These are phyloP conservation scores for Musa beccarii DNA, from an alignment of 176 grass and related monocot genomes.

Conservation along the genomic window DNA sequence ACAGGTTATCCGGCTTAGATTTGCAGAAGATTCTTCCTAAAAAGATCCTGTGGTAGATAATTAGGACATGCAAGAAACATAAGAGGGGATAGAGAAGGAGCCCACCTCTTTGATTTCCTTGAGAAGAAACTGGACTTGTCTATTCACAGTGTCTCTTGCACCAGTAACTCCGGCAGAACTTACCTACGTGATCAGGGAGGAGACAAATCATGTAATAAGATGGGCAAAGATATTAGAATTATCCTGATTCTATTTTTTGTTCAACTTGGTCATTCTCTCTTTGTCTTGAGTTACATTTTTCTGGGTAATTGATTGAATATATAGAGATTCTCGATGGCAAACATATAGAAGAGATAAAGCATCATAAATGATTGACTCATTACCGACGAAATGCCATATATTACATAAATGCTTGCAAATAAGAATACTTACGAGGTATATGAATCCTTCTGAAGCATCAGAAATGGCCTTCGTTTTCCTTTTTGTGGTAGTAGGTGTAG, in stretches of 20 bases:
- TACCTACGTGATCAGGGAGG: no score
- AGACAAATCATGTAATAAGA: no score
- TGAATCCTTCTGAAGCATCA: slow-evolving; percentile 23
- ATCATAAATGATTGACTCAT: neutral
- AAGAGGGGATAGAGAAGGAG: neutral
- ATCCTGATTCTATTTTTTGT: no score
- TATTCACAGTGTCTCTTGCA: no score
- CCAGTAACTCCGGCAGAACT: no score
- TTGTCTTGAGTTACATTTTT: no score
- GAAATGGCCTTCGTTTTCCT: slow-evolving; percentile 11
- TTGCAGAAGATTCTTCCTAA: neutral
- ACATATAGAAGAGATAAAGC: neutral
- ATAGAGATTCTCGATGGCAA: neutral
- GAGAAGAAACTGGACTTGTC: slow-evolving; percentile 3
- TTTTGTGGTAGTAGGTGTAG: slow-evolving; percentile 8
- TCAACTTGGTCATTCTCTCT: no score
- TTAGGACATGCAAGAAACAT: neutral
- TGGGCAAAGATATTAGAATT: no score
- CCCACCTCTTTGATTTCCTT: slow-evolving; percentile 18
- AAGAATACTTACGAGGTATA: slow-evolving; percentile 17
- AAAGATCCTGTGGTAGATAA: neutral
- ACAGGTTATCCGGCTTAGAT: no score
- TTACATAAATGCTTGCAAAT: neutral
- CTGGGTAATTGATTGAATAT: neutral
- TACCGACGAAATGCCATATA: neutral